Conservation (phyloP, 768 basidiomycete species). For the Lactifluus volemus region DNA sequence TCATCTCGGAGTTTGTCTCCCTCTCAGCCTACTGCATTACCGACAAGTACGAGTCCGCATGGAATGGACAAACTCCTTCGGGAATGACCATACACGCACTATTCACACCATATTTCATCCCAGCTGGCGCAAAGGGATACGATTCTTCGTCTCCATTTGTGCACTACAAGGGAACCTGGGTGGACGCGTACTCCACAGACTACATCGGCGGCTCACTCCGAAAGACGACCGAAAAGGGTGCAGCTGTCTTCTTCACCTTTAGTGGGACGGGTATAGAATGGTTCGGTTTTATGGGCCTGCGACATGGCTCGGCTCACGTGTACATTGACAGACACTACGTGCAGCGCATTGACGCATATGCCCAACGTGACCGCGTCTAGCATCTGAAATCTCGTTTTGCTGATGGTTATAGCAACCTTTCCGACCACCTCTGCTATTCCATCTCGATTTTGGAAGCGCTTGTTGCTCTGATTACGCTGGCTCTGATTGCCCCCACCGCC, state of each 20-base stretch:
- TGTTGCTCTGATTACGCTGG: slow-evolving; percentile 31
- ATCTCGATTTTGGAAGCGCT: slow-evolving; percentile 27
- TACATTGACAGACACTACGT: slow-evolving; percentile 47
- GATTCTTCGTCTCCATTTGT: slow-evolving; percentile 63
- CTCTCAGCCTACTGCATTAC: neutral
- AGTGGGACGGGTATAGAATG: slow-evolving; percentile 71
- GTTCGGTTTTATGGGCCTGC: slow-evolving; percentile 53
- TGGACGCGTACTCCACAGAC: slow-evolving; percentile 39
- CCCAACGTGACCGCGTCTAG: slow-evolving; percentile 24
- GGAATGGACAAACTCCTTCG: slow-evolving; percentile 57
- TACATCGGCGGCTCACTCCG: slow-evolving; percentile 45
- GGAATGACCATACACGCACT: slow-evolving; percentile 36
- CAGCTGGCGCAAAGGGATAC: slow-evolving; percentile 61
- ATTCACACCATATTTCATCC: slow-evolving; percentile 68
- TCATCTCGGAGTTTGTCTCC: neutral
- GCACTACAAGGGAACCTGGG: slow-evolving; percentile 54
- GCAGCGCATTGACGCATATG: slow-evolving; percentile 40
- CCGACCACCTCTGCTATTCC: slow-evolving; percentile 14
- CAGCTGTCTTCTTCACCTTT: slow-evolving; percentile 50
- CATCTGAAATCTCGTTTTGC: slow-evolving; percentile 35
- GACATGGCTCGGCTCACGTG: slow-evolving; percentile 48
- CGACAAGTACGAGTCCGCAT: slow-evolving; percentile 33
- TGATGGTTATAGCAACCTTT: slow-evolving; percentile 27
- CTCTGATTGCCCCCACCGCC: slow-evolving; percentile 26
- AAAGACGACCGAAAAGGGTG: slow-evolving; percentile 40